Base-by-base conservation (phyloP, 1,284 basidiomycete species). In the Sporisorium graminicola region DNA sequence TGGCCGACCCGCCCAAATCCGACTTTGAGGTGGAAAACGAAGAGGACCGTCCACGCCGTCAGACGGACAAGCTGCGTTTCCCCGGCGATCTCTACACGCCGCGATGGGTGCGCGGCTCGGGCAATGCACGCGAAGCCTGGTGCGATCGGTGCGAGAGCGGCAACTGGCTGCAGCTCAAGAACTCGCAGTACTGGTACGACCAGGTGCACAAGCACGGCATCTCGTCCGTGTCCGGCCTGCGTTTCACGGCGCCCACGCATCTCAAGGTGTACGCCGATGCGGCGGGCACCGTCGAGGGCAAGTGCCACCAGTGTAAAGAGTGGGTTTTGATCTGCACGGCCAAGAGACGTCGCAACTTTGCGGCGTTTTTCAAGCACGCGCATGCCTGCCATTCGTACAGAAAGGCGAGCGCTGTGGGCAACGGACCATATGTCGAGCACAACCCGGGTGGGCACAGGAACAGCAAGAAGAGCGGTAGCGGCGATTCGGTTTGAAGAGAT, bases 151-250 rank as follows among this genome's bases (percentile, higher is more conserved):
- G 79, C 54, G 75, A 78, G 51, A 59, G 65, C 52, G 79, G 79
- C 57, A 74, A 72, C 53, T 81, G 79, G 79, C 46, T 81, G 27
- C 74, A 80, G 58, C 52, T 81, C 22, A 81, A 81, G 58, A 79
- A 75, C 47, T 76, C 69, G 53, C 77, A 79, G 65, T 79, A 79
- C 59, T 78, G 79, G 79, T 81, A 79, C 55, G 79, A 81, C 56
- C 69, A 78, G 37, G 79, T 76, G 22, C 66, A 74, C 68, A 78
- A 74, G 60, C 79, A 81, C 49, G 79, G 79, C 40, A 75, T 81
- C 67, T 72, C 65, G 42, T 70, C 78, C 5, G 68, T 74, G 13
- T 80, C 78, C 2, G 79, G 79, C 13, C 51, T 72, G 16, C 54
- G 74, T n/a, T 81, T 78, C 44, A 72, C 70, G 8, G 73, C 79